Percentiles rank a stretch among this genome's conserved stretches.
phyloP scores from a whole-genome alignment of 768 basidiomycete genomes.

The Omphalotus guepiniiformis region DNA sequence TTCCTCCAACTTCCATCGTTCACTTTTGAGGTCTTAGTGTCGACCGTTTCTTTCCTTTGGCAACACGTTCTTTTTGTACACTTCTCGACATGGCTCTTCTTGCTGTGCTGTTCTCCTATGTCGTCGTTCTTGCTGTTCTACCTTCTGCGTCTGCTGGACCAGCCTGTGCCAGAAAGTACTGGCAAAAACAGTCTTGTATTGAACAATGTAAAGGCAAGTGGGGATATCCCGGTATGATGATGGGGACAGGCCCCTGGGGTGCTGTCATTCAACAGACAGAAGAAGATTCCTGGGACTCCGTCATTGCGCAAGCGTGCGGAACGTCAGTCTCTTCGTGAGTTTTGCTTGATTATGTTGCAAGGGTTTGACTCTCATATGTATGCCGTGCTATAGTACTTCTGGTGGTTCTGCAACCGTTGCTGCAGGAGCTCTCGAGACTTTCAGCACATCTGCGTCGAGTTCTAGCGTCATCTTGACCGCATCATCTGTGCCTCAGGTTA shows the following conservation, averaged over 20 bases:
- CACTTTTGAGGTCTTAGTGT: constrained; percentile 17
- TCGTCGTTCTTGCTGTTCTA: constrained; percentile 29
- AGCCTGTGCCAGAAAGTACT: constrained; percentile 37
- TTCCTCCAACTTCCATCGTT: constrained; percentile 10
- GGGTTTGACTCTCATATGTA: too few relatives aligned
- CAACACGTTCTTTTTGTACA: constrained; percentile 16
- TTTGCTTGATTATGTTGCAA: not conserved
- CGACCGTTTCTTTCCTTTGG: constrained; percentile 21
- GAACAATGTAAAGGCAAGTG: constrained; percentile 35
- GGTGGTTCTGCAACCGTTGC: constrained; percentile 6
- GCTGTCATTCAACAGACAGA: constrained; percentile 37
- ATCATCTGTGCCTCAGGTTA: constrained; percentile 7
- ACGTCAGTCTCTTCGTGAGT: constrained; percentile 15
- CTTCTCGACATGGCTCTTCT: constrained; percentile 32
- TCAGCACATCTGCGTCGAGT: constrained; percentile 5
- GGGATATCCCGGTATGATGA: constrained; percentile 44
- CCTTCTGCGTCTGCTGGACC: constrained; percentile 41
- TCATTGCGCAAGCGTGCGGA: constrained; percentile 43
- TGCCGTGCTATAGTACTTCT: constrained; percentile 3
- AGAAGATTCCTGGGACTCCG: constrained; percentile 28
- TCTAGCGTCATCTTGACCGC: constrained; percentile 9
- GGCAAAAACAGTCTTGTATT: constrained; percentile 32
- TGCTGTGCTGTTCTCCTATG: constrained; percentile 28
- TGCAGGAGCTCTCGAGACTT: constrained; percentile 5
- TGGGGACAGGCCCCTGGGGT: constrained; percentile 58